phyloP scores from a whole-genome alignment of 805 yeast species.

The Starmerella khaoyaiensis region DNA sequence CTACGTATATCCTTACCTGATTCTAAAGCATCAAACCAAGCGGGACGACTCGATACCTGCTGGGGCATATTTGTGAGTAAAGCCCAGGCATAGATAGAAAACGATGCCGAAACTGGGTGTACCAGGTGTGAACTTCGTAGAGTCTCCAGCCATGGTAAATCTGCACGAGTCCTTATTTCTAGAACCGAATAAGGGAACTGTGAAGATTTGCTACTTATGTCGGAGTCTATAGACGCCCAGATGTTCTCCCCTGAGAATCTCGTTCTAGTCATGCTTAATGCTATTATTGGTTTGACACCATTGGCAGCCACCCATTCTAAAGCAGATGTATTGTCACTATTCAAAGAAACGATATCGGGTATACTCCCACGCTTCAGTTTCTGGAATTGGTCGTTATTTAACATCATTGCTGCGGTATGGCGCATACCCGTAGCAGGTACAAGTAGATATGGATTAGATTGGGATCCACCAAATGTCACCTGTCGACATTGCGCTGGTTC shows the following conservation, averaged over 20 bases:
- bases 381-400: constrained; percentile 13
- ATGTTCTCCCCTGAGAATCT: constrained; percentile 19
- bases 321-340: too few relatives aligned
- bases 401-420: constrained; percentile 18
- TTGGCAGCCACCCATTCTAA: constrained; percentile 27
- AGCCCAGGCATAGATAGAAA: constrained; percentile 30
- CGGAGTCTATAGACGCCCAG: constrained; percentile 31
- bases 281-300: constrained; percentile 2
- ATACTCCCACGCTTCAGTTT: neutral
- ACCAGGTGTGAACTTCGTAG: constrained; percentile 39
- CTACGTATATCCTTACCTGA: constrained; percentile 35
- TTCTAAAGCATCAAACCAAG: constrained; percentile 31
- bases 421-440: constrained; percentile 32
- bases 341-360: too few relatives aligned
- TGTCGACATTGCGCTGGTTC: constrained; percentile 32
- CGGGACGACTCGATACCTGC: constrained; percentile 28
- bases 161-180: constrained; percentile 35
- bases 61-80: constrained; percentile 26
- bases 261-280: constrained; percentile 18
- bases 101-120: constrained; percentile 32
- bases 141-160: constrained; percentile 29
- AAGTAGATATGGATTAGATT: constrained; percentile 19
- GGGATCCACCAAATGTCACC: constrained; percentile 13
- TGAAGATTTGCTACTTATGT: constrained; percentile 24
- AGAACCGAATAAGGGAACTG: constrained; percentile 36